These are phyloP conservation scores for Umbelopsis sp. DNA, from an alignment of 192 early-diverging fungal genomes.

Conservation along the genomic window DNA sequence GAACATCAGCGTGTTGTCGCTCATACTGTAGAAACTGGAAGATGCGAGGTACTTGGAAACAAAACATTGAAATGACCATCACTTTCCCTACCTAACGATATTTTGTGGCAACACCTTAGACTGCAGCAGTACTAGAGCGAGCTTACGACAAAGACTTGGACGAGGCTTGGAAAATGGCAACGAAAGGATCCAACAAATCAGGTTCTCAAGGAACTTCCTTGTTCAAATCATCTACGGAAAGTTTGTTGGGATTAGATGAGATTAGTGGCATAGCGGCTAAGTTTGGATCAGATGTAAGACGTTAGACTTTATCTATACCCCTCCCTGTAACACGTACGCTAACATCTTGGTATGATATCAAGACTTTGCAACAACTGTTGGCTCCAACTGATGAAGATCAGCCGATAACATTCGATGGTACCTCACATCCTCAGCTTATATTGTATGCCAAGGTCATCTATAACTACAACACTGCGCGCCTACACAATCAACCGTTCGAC, in stretches of 20 bases:
- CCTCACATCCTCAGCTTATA: conserved; percentile 1
- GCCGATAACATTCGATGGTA: background rate
- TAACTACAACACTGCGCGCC: background rate
- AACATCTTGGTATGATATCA: background rate
- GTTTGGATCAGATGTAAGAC: conserved; percentile 12
- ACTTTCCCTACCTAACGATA: background rate
- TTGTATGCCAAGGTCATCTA: background rate
- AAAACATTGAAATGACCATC: background rate
- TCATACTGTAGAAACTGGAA: conserved; percentile 9
- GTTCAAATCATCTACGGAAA: conserved; percentile 1
- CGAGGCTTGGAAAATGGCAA: background rate
- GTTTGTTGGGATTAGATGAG: background rate
- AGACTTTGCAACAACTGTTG: conserved; percentile 18
- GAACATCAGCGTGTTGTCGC: conserved; percentile 13
- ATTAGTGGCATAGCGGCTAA: conserved; percentile 9
- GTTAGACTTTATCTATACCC: too few relatives aligned
- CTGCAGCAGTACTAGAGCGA: conserved; percentile 5
- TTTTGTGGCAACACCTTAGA: background rate
- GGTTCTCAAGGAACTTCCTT: background rate
- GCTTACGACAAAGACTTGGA: conserved; percentile 8
- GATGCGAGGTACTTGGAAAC: background rate
- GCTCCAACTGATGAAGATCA: conserved; percentile 9
- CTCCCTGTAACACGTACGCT: background rate
- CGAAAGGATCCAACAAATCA: background rate
- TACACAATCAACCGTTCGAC: background rate